Base-by-base conservation (phyloP, 192 early-diverging fungal species). In the Jimgerdemannia lactiflua region DNA sequence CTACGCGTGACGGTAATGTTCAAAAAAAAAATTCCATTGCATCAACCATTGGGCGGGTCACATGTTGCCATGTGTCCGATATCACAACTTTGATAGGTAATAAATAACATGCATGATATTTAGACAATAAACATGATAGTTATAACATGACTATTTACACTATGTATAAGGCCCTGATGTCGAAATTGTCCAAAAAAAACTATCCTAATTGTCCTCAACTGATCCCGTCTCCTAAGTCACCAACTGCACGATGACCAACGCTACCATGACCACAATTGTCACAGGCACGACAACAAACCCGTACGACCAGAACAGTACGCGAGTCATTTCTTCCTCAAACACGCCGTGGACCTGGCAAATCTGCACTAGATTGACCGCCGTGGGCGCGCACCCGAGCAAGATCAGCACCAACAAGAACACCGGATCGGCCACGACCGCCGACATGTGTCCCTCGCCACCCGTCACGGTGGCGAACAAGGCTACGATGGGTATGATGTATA, bases 311-410 rank as follows among this genome's bases (percentile, higher is more conserved):
- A 92, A 92, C 67, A 94, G 71, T 14, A 94, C 83, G 63, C 85
- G 82, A 1, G 90, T 86, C 74, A 91, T 90, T 73, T 91, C 89
- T 14, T 86, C 82, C 70, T 94, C 91, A 80, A 89, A 94, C 75
- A 89, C 85, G 7, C 90, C 89, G 42, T 88, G 89, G 39, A 90
- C 89, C 79, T 91, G 89, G 65, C 88, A 86, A 20, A 92, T 87
- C n/a, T 91, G 91, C 17, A 89, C 86, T 39, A 92, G 82, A 54
- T 91, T 92, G 70, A 94, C 89, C 0, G 92, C 92, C 3, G 92
- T 91, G 3, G 92, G 92, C 17, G 86, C 88, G 44, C 86, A 83
- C 0, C 87, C 86, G 43, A 94, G 70, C 14, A 94, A 79, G 4
- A 94, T 82, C 69, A 92, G 79, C 42, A 86, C 83, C 64, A 91